phyloP scores from a whole-genome alignment of 352 stramenopile species.

The Globisporangium paroecandrum region DNA sequence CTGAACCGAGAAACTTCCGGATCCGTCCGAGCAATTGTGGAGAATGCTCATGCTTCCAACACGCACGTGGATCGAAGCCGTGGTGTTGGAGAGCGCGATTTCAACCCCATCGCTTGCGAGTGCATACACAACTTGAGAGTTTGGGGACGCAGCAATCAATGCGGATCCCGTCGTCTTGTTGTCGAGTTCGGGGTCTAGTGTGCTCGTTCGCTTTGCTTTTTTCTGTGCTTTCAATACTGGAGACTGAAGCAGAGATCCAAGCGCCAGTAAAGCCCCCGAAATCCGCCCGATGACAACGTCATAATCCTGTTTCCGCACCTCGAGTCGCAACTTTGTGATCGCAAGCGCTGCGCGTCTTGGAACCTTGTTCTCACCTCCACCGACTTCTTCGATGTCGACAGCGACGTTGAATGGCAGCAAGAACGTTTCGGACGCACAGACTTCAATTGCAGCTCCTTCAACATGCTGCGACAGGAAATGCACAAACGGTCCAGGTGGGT shows the following conservation, averaged over 20 bases:
- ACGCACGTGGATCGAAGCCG: slow-evolving; percentile 53
- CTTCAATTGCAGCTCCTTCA: slow-evolving; percentile 14
- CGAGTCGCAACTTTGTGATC: slow-evolving; percentile 31
- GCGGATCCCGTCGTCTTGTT: neutral
- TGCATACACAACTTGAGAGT: slow-evolving; percentile 16
- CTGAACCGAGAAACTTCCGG: slow-evolving; percentile 49
- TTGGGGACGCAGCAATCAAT: neutral
- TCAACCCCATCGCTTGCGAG: slow-evolving; percentile 57
- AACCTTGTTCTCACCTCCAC: slow-evolving; percentile 5
- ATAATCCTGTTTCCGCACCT: slow-evolving; percentile 26
- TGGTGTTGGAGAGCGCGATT: slow-evolving; percentile 27
- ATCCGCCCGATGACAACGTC: slow-evolving; percentile 20
- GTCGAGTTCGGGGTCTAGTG: neutral
- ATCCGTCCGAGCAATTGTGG: slow-evolving; percentile 23
- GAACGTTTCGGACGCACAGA: slow-evolving; percentile 30
- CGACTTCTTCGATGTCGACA: slow-evolving; percentile 32
- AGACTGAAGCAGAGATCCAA: slow-evolving; percentile 6
- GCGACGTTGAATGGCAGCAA: slow-evolving; percentile 49
- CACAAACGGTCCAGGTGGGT: slow-evolving; percentile 30
- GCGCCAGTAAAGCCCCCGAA: neutral
- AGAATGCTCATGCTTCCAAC: slow-evolving; percentile 39
- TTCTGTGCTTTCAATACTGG: neutral
- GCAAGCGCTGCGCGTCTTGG: slow-evolving; percentile 24
- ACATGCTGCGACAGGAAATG: slow-evolving; percentile 22
- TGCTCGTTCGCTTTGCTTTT: neutral